These are phyloP conservation scores for Xerophyta viscosa DNA, from an alignment of 106 monocot species.

Conservation along the genomic window DNA sequence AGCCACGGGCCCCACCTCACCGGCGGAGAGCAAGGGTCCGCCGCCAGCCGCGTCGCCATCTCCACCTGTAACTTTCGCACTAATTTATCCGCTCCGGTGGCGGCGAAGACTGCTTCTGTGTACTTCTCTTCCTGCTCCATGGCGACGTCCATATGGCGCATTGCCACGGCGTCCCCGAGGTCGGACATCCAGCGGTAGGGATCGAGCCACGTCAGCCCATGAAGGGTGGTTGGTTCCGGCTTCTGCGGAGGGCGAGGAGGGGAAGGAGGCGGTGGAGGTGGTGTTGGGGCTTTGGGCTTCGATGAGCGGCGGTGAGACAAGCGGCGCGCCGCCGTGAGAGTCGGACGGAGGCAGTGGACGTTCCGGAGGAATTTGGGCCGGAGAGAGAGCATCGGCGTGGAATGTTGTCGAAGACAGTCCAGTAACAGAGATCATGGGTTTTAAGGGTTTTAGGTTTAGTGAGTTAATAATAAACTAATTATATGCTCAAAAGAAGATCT, in stretches of 20 bases:
- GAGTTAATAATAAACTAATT: no score
- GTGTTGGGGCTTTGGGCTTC: conserved; percentile 22
- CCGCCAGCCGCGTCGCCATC: conserved; percentile 71
- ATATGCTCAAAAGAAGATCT: no score
- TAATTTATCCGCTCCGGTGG: conserved; percentile 53
- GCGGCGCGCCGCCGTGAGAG: conserved; percentile 4
- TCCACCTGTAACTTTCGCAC: conserved; percentile 79
- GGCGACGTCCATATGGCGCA: conserved; percentile 93
- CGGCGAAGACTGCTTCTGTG: conserved; percentile 62
- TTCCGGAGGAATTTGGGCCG: neutral
- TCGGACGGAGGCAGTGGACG: conserved; percentile 1
- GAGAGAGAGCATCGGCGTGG: neutral
- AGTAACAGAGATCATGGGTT: no score
- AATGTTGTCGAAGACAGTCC: no score
- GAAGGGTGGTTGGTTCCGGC: conserved; percentile 56
- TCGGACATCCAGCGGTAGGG: conserved; percentile 94
- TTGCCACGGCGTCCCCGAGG: conserved; percentile 63
- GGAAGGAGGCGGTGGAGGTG: conserved; percentile 48
- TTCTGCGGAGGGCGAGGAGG: conserved; percentile 78
- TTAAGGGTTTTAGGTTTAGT: no score
- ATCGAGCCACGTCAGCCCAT: conserved; percentile 71
- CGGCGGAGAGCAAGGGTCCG: conserved; percentile 70
- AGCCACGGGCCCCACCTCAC: conserved; percentile 90
- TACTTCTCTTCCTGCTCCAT: conserved; percentile 93
- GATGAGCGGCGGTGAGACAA: conserved; percentile 15